phyloP scores from a whole-genome alignment of 768 basidiomycete genomes.

The Lentinula sp. region DNA sequence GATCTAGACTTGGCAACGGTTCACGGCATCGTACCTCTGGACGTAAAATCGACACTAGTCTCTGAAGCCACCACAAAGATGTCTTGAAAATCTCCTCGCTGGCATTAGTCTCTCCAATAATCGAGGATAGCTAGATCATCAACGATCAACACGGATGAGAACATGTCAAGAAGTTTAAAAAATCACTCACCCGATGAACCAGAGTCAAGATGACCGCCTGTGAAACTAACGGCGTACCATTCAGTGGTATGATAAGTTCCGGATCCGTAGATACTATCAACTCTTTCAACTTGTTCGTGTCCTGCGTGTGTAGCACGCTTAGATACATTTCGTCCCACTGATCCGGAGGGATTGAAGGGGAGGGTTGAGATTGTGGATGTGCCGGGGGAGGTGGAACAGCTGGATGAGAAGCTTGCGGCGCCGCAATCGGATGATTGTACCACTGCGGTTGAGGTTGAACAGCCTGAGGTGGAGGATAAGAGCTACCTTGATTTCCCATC shows the following conservation, averaged over 20 bases:
- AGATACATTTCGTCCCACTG: slow-evolving; percentile 86
- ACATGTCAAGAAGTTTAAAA: not conserved
- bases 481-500: slow-evolving; percentile 17
- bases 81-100: slow-evolving; percentile 78
- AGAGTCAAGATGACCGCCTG: slow-evolving; percentile 82
- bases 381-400: slow-evolving; percentile 57
- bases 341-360: slow-evolving; percentile 55
- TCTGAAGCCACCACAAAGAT: slow-evolving; percentile 84
- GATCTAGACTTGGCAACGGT: not conserved
- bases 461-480: slow-evolving; percentile 25
- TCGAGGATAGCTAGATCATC: slow-evolving; percentile 54
- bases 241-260: slow-evolving; percentile 75
- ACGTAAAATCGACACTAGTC: slow-evolving; percentile 63
- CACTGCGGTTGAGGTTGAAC: slow-evolving; percentile 39
- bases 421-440: slow-evolving; percentile 64
- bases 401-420: slow-evolving; percentile 79
- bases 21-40: slow-evolving; percentile 47
- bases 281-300: slow-evolving; percentile 67
- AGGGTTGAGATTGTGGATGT: slow-evolving; percentile 34
- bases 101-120: slow-evolving; percentile 71
- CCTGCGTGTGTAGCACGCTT: slow-evolving; percentile 70
- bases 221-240: slow-evolving; percentile 62
- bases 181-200: slow-evolving; percentile 64
- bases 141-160: slow-evolving; percentile 4
- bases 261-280: slow-evolving; percentile 70